Evolutionary conservation across 2,329 filamentous ascomycete species (phyloP).

Genomic region (Exserohilum rostratum): DNA sequence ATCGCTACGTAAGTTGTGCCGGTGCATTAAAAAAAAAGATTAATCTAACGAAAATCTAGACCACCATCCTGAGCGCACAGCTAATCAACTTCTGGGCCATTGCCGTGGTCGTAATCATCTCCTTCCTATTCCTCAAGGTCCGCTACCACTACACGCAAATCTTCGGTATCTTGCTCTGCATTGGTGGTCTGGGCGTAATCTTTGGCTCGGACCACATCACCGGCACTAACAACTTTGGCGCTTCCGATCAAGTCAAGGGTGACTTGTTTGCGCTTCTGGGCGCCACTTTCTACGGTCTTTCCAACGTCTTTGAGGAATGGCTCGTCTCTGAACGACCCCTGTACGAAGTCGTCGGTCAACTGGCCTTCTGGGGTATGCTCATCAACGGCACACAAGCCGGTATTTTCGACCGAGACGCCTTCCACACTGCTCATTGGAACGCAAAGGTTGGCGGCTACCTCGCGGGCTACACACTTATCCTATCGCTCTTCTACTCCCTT

Average conservation of each 20-base stretch:
- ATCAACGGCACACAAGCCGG: conserved; percentile 91
- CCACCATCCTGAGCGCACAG: conserved; percentile 89
- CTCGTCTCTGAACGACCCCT: conserved; percentile 84
- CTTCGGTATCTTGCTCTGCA: conserved; percentile 84
- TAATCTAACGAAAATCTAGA: conserved; percentile 57
- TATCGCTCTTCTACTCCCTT: conserved; percentile 84
- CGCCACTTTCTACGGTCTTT: conserved; percentile 87
- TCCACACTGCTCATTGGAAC: conserved; percentile 59
- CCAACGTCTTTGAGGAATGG: conserved; percentile 94
- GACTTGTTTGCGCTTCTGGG: conserved; percentile 90
- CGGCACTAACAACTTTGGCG: conserved; percentile 70
- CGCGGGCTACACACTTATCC: conserved; percentile 83
- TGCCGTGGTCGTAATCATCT: conserved; percentile 85
- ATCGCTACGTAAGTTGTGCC: conserved; percentile 61
- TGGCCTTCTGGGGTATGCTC: conserved; percentile 84
- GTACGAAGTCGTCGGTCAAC: conserved; percentile 91
- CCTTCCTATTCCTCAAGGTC: conserved; percentile 80
- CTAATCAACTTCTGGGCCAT: conserved; percentile 99
- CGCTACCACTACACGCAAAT: conserved; percentile 90
- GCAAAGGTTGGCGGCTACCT: conserved; percentile 75
- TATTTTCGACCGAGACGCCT: conserved; percentile 85
- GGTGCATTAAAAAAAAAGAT: neutral
- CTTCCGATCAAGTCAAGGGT: conserved; percentile 79
- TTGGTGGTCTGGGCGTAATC: conserved; percentile 87
- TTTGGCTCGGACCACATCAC: conserved; percentile 87